Conservation (phyloP, 345 rosid species). For the Brassica juncea region DNA sequence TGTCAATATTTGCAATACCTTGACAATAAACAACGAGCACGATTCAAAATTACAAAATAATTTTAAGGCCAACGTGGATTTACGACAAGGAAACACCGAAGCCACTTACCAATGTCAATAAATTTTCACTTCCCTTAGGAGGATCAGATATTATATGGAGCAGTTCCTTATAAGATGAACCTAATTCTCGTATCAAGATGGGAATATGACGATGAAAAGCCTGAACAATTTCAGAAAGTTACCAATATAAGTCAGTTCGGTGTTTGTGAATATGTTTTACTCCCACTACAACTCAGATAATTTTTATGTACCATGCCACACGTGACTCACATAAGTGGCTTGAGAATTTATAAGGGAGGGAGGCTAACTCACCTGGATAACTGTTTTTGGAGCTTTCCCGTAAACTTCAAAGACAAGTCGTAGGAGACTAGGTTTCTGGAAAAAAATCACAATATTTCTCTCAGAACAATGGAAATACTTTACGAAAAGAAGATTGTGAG, state of each 20-base stretch:
- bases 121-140: conserved; percentile 97
- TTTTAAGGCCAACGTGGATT: conserved; percentile 16
- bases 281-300: conserved; percentile 24
- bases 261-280: neutral
- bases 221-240: conserved; percentile 44
- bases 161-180: conserved; percentile 78
- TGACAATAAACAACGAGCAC: conserved; percentile 25
- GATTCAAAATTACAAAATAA: conserved; percentile 29
- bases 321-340: conserved; percentile 7
- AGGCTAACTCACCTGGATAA: conserved; percentile 67
- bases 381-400: conserved; percentile 72
- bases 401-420: conserved; percentile 76
- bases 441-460: conserved; percentile 16
- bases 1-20: conserved; percentile 95
- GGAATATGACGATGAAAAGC: conserved; percentile 95
- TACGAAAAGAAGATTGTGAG: conserved; percentile 13
- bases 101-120: conserved; percentile 72
- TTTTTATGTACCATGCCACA: conserved; percentile 23
- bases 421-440: conserved; percentile 86
- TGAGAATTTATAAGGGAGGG: conserved; percentile 14
- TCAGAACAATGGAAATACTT: conserved; percentile 33
- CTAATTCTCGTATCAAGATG: conserved; percentile 73
- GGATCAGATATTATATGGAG: conserved; percentile 86
- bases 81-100: conserved; percentile 23
- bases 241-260: conserved; percentile 16